Percentiles rank a stretch among this genome's conserved stretches.
Evolutionary conservation across 352 stramenopile genomes (phyloP).

Genomic region (Pythium biforme): DNA sequence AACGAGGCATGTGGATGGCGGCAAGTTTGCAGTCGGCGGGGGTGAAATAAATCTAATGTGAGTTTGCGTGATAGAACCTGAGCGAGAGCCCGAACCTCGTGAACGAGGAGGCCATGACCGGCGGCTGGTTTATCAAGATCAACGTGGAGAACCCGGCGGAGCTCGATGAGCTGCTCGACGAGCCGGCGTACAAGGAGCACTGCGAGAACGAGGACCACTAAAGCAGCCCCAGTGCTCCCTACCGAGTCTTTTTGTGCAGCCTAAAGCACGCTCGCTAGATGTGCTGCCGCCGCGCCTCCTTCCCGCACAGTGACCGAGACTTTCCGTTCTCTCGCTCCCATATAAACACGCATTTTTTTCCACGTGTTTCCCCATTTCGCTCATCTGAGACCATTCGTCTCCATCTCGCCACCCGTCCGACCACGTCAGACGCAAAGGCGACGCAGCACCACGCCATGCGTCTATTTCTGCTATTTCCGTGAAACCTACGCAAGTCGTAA

Average conservation of each 20-base stretch:
- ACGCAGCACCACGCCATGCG: background rate
- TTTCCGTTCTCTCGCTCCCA: background rate
- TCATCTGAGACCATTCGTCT: conserved; percentile 4
- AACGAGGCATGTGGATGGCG: conserved; percentile 79
- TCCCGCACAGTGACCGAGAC: background rate
- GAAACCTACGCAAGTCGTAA: background rate
- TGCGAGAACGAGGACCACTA: conserved; percentile 86
- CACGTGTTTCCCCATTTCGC: background rate
- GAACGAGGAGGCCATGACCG: conserved; percentile 84
- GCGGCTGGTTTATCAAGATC: conserved; percentile 91
- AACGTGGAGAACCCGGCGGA: conserved; percentile 75
- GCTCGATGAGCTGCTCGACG: conserved; percentile 77
- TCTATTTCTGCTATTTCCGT: background rate
- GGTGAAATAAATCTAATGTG: background rate
- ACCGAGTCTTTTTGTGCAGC: conserved; percentile 17
- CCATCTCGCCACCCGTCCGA: background rate
- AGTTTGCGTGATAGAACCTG: conserved; percentile 44
- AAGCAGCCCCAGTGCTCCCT: background rate
- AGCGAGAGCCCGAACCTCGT: conserved; percentile 81
- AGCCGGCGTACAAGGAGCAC: conserved; percentile 83
- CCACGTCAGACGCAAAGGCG: background rate
- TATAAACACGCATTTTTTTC: background rate
- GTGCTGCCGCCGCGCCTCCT: conserved; percentile 1
- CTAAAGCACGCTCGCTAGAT: conserved; percentile 20
- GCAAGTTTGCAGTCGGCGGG: background rate